phyloP scores from a whole-genome alignment of 331 rosid species.

The Malus hybrid region DNA sequence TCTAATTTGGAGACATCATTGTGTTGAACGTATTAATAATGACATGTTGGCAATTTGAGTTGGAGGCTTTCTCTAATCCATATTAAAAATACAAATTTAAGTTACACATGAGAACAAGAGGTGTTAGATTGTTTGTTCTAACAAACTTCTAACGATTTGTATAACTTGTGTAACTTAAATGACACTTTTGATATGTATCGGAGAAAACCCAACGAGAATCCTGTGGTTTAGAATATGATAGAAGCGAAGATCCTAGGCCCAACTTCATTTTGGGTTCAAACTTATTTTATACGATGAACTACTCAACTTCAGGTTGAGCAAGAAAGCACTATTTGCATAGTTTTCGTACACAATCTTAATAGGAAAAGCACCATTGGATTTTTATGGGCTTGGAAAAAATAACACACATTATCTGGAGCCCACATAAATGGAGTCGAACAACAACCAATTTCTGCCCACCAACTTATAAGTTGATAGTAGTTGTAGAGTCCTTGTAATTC shows the following conservation, averaged over 20 bases:
- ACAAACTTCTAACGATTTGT: neutral
- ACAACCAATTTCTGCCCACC: neutral
- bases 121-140: neutral
- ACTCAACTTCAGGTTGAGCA: neutral
- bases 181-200: no score
- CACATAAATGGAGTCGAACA: no score
- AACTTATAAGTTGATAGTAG: neutral
- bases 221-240: neutral
- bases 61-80: neutral
- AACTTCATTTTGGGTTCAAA: neutral
- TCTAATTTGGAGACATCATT: no score
- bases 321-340: neutral
- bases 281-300: neutral
- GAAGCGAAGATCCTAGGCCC: neutral
- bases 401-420: neutral
- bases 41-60: neutral
- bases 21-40: neutral
- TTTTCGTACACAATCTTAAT: neutral
- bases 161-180: no score
- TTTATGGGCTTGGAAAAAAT: neutral
- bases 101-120: neutral
- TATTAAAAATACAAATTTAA: no score
- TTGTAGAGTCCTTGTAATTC: neutral
- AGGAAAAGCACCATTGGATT: neutral
- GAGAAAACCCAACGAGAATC: no score